Conservation (phyloP, 768 basidiomycete genomes). For the Pleurotus citrinopileatus region DNA sequence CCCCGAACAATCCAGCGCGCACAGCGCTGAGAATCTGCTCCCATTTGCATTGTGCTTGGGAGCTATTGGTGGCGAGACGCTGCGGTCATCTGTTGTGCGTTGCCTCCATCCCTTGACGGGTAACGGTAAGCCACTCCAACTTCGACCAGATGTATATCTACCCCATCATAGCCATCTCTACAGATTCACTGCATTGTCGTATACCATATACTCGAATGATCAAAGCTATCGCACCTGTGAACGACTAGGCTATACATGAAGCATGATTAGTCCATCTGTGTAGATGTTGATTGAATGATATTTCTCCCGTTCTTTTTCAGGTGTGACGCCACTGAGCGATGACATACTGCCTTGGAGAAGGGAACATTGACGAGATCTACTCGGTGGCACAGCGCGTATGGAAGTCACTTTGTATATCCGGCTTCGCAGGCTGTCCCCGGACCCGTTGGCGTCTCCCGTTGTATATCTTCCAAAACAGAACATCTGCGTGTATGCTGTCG, state of each 20-base stretch:
- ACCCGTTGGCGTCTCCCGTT: not conserved
- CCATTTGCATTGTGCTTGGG: not conserved
- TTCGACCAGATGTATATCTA: no score
- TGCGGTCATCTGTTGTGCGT: not conserved
- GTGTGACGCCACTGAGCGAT: not conserved
- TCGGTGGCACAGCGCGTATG: not conserved
- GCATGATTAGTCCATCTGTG: no score
- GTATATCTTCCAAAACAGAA: not conserved
- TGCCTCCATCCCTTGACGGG: not conserved
- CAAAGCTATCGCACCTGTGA: not conserved
- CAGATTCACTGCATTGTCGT: conserved; percentile 1
- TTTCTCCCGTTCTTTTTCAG: no score
- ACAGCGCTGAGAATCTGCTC: not conserved
- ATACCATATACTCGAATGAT: not conserved
- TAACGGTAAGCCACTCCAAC: no score
- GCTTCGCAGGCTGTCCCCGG: conserved; percentile 7
- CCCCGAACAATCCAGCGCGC: not conserved
- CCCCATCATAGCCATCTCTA: not conserved
- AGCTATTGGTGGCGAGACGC: not conserved
- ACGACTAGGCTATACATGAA: no score
- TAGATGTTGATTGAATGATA: not conserved
- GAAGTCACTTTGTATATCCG: not conserved
- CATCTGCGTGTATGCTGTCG: not conserved
- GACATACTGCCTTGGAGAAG: not conserved
- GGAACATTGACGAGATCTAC: not conserved